phyloP scores from a whole-genome alignment of 441 rosid species.

The Iberis amara region DNA sequence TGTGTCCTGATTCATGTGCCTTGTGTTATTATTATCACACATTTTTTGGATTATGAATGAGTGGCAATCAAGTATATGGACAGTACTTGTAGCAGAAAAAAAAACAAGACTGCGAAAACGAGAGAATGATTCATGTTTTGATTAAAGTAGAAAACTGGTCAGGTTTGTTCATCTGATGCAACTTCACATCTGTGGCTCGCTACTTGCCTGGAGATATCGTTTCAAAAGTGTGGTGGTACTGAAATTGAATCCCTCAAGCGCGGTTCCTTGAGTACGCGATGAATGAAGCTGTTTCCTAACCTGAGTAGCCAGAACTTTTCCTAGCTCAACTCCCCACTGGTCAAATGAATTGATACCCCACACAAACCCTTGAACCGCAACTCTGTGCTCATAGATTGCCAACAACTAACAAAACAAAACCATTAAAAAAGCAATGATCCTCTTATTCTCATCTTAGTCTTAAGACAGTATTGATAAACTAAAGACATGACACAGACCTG shows the following conservation, averaged over 20 bases:
- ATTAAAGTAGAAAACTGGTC: background rate
- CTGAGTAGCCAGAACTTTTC: slow-evolving; percentile 93
- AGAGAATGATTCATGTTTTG: slow-evolving; percentile 3
- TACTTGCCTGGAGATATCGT: slow-evolving; percentile 43
- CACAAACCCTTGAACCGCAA: slow-evolving; percentile 84
- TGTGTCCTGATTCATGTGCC: too few species aligned
- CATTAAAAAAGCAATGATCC: background rate
- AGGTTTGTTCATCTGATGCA: slow-evolving; percentile 11
- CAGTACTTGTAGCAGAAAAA: background rate
- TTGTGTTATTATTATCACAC: slow-evolving; percentile 3
- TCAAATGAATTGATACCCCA: slow-evolving; percentile 97
- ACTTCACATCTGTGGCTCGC: slow-evolving; percentile 24
- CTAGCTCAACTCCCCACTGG: slow-evolving; percentile 98
- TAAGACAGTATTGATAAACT: background rate
- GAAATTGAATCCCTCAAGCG: slow-evolving; percentile 71
- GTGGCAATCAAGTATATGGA: slow-evolving; percentile 4
- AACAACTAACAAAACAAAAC: slow-evolving; percentile 47
- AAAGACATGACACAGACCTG: slow-evolving; percentile 45
- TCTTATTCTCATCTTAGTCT: background rate
- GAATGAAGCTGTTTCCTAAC: slow-evolving; percentile 79
- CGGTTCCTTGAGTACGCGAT: slow-evolving; percentile 62
- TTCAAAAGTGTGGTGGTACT: slow-evolving; percentile 69
- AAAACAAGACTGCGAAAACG: slow-evolving; percentile 15
- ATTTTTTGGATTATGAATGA: background rate
- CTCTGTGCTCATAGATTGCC: slow-evolving; percentile 93